phyloP scores from a whole-genome alignment of 805 yeast species.

The Brettanomyces sp. region DNA sequence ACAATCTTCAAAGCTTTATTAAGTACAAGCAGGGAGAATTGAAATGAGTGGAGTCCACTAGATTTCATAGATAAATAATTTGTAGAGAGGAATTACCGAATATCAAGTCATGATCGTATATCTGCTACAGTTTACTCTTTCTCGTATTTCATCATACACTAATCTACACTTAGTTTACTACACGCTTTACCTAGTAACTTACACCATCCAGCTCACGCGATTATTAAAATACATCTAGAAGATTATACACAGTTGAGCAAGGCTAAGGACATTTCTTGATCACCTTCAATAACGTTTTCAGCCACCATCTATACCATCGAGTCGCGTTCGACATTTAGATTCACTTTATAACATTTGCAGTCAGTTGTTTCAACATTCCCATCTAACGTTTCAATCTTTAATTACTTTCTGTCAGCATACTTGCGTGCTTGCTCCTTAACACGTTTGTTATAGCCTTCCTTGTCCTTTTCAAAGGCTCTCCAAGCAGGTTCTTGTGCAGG shows the following conservation, averaged over 20 bases:
- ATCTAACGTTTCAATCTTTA: conserved; percentile 8
- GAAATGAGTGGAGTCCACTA: no score
- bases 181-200: no score
- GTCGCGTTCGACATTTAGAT: no score
- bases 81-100: no score
- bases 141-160: no score
- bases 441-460: conserved; percentile 58
- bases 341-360: no score
- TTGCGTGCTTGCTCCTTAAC: conserved; percentile 74
- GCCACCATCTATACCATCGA: no score
- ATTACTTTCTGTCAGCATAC: conserved; percentile 34
- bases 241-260: conserved; percentile 2
- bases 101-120: no score
- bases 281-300: no score
- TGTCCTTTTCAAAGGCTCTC: conserved; percentile 71
- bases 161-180: no score
- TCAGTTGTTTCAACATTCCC: not conserved
- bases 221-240: not conserved
- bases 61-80: no score
- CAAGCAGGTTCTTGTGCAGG: conserved; percentile 98
- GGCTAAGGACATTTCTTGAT: conserved; percentile 1
- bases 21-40: conserved; percentile 55
- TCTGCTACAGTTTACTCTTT: no score
- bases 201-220: not conserved
- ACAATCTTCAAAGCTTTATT: conserved; percentile 66